phyloP scores from a whole-genome alignment of 192 early-diverging fungal genomes.

The Funneliformis geosporum region DNA sequence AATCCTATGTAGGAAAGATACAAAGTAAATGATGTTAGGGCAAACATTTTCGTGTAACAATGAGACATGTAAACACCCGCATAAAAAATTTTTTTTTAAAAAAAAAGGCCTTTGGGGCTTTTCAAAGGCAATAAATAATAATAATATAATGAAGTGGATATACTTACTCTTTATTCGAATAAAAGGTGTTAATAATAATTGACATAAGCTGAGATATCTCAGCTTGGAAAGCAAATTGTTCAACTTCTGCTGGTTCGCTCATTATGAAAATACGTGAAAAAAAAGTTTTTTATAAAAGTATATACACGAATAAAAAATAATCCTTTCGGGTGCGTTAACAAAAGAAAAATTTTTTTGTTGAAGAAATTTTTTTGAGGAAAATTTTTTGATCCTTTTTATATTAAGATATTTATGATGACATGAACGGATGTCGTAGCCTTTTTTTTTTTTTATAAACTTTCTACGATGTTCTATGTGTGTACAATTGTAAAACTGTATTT shows the following conservation, averaged over 20 bases:
- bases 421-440: constrained; percentile 1
- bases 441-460: constrained; percentile 2
- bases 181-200: constrained; percentile 99
- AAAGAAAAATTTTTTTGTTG: background rate
- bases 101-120: no score
- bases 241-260: constrained; percentile 9
- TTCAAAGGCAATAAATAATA: no score
- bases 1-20: constrained; percentile 45
- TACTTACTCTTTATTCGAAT: constrained; percentile 89
- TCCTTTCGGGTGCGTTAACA: no score
- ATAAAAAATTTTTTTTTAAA: no score
- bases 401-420: no score
- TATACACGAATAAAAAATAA: background rate
- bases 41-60: background rate
- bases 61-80: background rate
- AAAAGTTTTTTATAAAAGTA: constrained; percentile 5
- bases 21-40: background rate
- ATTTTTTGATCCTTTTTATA: no score
- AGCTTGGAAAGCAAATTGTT: constrained; percentile 78
- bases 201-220: constrained; percentile 99
- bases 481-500: background rate
- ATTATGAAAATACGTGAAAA: background rate
- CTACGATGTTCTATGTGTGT: constrained; percentile 23
- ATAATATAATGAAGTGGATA: no score
- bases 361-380: background rate